A percentile compares a stretch with the other conserved stretches of the same genome.
phyloP scores from a whole-genome alignment of 352 stramenopile species.

The Pythium chondricola region DNA sequence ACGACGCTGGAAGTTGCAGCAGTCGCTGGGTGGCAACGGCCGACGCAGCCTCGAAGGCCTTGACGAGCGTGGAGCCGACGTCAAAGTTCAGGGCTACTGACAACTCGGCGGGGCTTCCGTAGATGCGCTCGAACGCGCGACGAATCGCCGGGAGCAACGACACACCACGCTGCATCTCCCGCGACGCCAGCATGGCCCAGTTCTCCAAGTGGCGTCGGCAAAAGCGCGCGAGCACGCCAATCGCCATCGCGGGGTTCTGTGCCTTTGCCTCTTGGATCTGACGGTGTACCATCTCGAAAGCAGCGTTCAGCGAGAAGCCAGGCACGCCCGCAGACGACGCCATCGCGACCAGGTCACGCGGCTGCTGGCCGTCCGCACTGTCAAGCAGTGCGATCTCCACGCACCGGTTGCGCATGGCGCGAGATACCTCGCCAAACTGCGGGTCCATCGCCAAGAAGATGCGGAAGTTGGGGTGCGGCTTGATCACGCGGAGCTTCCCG shows the following conservation, averaged over 20 bases:
- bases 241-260: conserved; percentile 10
- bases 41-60: conserved; percentile 20
- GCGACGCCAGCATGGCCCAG: conserved; percentile 57
- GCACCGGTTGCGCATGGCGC: conserved; percentile 99
- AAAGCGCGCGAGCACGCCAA: conserved; percentile 32
- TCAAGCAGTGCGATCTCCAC: conserved; percentile 89
- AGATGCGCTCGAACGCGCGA: conserved; percentile 58
- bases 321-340: conserved; percentile 50
- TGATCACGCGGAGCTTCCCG: conserved; percentile 90
- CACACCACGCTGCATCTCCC: conserved; percentile 50
- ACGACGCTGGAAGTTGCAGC: conserved; percentile 10
- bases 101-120: conserved; percentile 35
- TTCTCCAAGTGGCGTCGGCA: conserved; percentile 72
- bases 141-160: conserved; percentile 8
- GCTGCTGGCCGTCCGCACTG: conserved; percentile 31
- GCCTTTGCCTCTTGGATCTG: conserved; percentile 31
- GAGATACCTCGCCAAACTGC: conserved; percentile 94
- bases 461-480: conserved; percentile 97
- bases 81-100: conserved; percentile 33
- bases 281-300: conserved; percentile 58
- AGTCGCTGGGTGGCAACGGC: conserved; percentile 11
- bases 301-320: conserved; percentile 52
- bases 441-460: conserved; percentile 99
- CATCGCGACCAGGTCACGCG: conserved; percentile 66
- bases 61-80: conserved; percentile 25